These are phyloP conservation scores for Stellera chamaejasme DNA, from an alignment of 345 rosid species.

Conservation along the genomic window DNA sequence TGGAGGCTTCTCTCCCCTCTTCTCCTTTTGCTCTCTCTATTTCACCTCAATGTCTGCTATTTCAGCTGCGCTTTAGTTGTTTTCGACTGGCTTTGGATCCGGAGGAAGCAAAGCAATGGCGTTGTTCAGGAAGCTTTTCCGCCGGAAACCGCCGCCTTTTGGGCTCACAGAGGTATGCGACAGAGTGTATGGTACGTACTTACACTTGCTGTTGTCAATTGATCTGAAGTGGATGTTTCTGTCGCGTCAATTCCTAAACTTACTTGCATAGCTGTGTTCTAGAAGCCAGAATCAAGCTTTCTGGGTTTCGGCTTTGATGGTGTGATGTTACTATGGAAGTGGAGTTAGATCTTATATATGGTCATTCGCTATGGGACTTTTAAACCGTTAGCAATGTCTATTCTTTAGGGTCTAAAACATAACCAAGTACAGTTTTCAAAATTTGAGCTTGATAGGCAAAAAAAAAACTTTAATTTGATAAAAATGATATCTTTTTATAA, in stretches of 20 bases:
- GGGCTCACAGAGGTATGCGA: slow-evolving; percentile 69
- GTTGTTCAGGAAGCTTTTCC: slow-evolving; percentile 55
- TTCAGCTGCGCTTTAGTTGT: background rate
- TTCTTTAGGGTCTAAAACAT: too few relatives aligned
- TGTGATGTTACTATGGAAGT: too few relatives aligned
- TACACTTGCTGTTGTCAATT: background rate
- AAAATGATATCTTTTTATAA: too few relatives aligned
- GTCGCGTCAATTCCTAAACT: background rate
- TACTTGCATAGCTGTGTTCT: background rate
- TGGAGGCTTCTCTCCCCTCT: slow-evolving; percentile 19
- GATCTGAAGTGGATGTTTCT: background rate
- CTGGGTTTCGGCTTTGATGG: background rate
- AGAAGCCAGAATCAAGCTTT: too few relatives aligned
- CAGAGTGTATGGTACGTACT: slow-evolving; percentile 57
- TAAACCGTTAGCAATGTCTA: too few relatives aligned
- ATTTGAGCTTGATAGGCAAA: too few relatives aligned
- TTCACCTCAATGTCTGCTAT: slow-evolving; percentile 17
- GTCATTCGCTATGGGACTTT: too few relatives aligned
- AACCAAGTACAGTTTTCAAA: too few relatives aligned
- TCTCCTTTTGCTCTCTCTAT: slow-evolving; percentile 15
- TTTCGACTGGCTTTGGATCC: slow-evolving; percentile 13
- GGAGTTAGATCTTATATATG: too few relatives aligned
- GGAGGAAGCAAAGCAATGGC: slow-evolving; percentile 39
- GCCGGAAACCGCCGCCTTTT: slow-evolving; percentile 67
- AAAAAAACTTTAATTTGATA: too few relatives aligned